Conservation (phyloP, 371 early-diverging fungal species). For the Actinomucor elegans region DNA sequence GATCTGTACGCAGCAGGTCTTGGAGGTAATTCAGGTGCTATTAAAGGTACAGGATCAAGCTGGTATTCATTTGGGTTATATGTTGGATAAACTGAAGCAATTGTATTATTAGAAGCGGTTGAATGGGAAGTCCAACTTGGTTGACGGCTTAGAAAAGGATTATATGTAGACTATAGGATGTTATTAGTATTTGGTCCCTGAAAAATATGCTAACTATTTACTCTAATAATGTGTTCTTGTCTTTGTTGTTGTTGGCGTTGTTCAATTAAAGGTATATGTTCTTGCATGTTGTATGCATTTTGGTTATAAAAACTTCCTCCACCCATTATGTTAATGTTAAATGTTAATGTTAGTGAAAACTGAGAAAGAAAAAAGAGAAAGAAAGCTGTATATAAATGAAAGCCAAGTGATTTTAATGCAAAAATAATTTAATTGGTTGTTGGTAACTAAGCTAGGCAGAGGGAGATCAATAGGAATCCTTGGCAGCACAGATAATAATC, state of each 20-base stretch:
- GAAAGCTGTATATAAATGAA: background rate
- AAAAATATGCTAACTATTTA: background rate
- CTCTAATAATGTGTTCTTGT: constrained; percentile 1
- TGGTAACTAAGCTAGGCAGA: no score
- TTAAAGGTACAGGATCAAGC: constrained; percentile 12
- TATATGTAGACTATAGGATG: background rate
- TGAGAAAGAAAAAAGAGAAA: background rate
- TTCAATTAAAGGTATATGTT: background rate
- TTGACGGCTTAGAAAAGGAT: constrained; percentile 3
- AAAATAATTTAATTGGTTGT: background rate
- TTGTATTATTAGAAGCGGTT: background rate
- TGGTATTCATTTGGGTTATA: constrained; percentile 20
- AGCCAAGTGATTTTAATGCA: constrained; percentile 9
- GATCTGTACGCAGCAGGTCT: constrained; percentile 14
- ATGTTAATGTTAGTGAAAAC: background rate
- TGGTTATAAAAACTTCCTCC: constrained; percentile 10
- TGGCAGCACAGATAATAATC: background rate
- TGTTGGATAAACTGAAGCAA: constrained; percentile 20
- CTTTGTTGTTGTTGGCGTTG: background rate
- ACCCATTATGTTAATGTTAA: constrained; percentile 3
- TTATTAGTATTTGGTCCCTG: background rate
- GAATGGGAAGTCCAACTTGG: background rate
- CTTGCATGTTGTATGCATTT: background rate
- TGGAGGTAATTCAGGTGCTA: constrained; percentile 22
- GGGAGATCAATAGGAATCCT: background rate